A percentile compares a stretch with the other conserved stretches of the same genome.
Conservation (phyloP, 1,139 yeast species). For the Geotrichum klebahnii region DNA sequence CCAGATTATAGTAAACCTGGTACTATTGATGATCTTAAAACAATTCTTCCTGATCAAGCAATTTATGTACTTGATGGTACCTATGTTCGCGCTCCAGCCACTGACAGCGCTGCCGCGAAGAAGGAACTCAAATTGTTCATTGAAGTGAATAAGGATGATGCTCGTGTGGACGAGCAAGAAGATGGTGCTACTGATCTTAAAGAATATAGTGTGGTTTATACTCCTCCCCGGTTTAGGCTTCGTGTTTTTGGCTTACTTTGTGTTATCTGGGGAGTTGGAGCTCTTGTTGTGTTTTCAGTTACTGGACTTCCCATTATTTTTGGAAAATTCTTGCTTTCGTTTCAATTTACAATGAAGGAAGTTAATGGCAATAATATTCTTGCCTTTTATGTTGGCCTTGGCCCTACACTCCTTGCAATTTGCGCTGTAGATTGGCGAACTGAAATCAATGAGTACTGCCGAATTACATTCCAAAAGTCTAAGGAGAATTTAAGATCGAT, state of each 20-base stretch:
- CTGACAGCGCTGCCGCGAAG: constrained; percentile 63
- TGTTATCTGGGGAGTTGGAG: constrained; percentile 68
- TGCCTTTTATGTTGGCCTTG: constrained; percentile 23
- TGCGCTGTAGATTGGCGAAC: constrained; percentile 7
- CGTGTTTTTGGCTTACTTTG: constrained; percentile 57
- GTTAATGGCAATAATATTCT: constrained; percentile 22
- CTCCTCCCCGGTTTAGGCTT: constrained; percentile 71
- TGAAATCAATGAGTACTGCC: not conserved
- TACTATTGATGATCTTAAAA: constrained; percentile 46
- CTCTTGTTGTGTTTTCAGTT: constrained; percentile 41
- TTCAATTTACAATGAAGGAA: constrained; percentile 5
- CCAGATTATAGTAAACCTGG: constrained; percentile 64
- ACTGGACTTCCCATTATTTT: constrained; percentile 36
- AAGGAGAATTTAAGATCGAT: not conserved
- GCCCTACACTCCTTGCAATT: constrained; percentile 17
- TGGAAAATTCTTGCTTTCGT: constrained; percentile 29
- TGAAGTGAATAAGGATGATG: constrained; percentile 77
- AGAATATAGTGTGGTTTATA: constrained; percentile 71
- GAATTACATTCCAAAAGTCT: not conserved
- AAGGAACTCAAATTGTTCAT: constrained; percentile 66
- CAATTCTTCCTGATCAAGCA: constrained; percentile 25
- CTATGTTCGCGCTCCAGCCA: constrained; percentile 80
- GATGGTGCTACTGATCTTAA: constrained; percentile 45
- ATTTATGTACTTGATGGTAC: constrained; percentile 60
- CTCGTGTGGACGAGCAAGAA: constrained; percentile 49